Base-by-base conservation (phyloP, 139 green algal species). In the Haematococcus sp. region DNA sequence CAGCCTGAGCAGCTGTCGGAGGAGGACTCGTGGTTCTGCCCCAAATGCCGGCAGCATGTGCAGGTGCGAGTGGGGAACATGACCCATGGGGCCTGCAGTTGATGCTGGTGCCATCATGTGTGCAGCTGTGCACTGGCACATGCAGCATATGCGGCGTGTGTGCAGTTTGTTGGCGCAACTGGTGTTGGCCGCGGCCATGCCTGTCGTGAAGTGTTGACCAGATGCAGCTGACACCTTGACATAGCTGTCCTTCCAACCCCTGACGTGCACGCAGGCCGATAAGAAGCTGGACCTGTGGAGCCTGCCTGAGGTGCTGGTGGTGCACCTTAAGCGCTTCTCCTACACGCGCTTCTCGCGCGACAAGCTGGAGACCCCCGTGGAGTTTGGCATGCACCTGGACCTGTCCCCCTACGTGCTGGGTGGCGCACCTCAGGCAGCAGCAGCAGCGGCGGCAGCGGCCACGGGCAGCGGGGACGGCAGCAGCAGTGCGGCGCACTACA, bases 321-420 rank as follows among this genome's bases (percentile, higher is more conserved):
- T 99, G 49, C 95, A 98, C 83, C 80, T 99, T 27, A 98, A 99
- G 82, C 88, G 95, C 71, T 99, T 99, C 81, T 89, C 79, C 54
- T 96, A 94, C 81, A 88, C 85, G 7, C 76, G 90, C 65, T 79
- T 80, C 55, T 78, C 60, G 27, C 82, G 90, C 27, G 85, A 93
- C 81, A 98, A 98, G 88, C 81, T 98, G 11, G 90, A 96, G 81
- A 95, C 91, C 0, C 71, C 76, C 4, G 84, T 89, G 40, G 40
- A 74, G 33, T 89, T 89, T 59, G 75, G 76, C 1, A 64, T 96
- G 4, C 27, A 85, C 35, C 84, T 98, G 51, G 91, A 98, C 84
- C 81, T 98, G 43, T 70, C 73, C 1, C 43, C 54, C 2, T 84
- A 86, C 73, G 27, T 90, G 23, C 72, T 88, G 44, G 54, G 23